Evolutionary conservation across 768 basidiomycete species (phyloP), one percentile per base, ranked within the genome.

Genomic region (Rhodotorula graminis): DNA sequence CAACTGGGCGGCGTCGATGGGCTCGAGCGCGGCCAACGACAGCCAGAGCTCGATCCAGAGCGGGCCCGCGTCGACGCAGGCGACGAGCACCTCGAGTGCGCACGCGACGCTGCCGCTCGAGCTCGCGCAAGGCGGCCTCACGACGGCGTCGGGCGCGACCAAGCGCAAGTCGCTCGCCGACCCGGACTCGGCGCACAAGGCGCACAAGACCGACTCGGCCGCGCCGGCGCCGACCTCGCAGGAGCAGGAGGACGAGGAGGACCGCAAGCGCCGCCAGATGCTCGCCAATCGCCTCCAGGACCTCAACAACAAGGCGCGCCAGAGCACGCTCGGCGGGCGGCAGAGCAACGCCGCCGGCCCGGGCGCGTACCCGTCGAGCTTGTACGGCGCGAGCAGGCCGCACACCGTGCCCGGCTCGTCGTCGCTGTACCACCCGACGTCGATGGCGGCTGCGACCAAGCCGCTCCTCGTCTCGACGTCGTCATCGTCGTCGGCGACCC

Each of bases 121-220:
- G 29, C 21, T 40, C n/a, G 46, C 63, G 23, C 53, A 58, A 27
- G 15, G 46, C 10, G 69, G 58, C n/a, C 0, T 63, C 27, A 61
- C 57, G 25, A 74, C 69, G 6, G 44, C 65, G 16, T 50, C 65
- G 0, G 70, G 74, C 9, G 74, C 62, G 15, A 61, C 23, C 15
- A 75, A 75, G 61, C 74, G 74, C 70, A 75, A 75, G 65, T 72
- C 70, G 40, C 61, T 69, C 50, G 6, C 44, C 31, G 65, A 46
- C 16, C 27, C 50, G 16, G 74, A 75, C 21, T 44, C 42, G 4
- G 55, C 70, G 37, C 67, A 60, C 74, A 75, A 75, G 65, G 19
- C 56, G 14, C 49, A 62, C 27, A 72, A 67, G 61, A 12, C 59
- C n/a, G 60, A 70, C 64, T 18, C 31, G n/a, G 61, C n/a, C 21